Base-by-base conservation (phyloP, 1,284 basidiomycete species). In the Ustilago shanxiensis region DNA sequence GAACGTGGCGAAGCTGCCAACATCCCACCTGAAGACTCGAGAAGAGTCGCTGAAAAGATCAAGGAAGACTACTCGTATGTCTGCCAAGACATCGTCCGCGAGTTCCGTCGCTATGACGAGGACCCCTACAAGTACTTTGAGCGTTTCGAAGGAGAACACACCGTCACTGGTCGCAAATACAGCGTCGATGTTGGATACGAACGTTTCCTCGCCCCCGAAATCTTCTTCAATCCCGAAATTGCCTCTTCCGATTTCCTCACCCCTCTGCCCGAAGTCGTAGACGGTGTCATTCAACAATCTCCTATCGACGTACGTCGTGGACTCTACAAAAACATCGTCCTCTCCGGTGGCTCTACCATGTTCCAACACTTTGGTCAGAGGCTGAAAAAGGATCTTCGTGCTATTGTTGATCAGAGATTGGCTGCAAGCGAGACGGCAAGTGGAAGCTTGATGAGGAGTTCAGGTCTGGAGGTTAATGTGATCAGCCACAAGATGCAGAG, bases 191-290 rank as follows among this genome's bases (percentile, higher is more conserved):
- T 99, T 68, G 97, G 97, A 22, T 99, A 98, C 88, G 97, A 99
- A 87, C 94, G 97, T 39, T 99, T 99, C 90, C 91, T 99, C 44
- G 96, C 96, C 0, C 95, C 97, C 5, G 97, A 99, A 87, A 97
- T 99, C 86, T 98, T 99, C 89, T 99, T 99, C 90, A 99, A 99
- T 88, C 97, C 97, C 13, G 97, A 99, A 87, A 98, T 99, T 82
- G 94, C 93, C 87, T 96, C 94, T 0, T 97, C 95, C 52, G 97
- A 99, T 87, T 99, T 98, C 90, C 88, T 99, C 71, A 98, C 96
- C 1, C 97, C 97, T 4, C 90, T 99, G 3, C 95, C 97, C 0
- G 92, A 98, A 77, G 94, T 99, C 47, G 97, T 99, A 64, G 97
- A 99, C 83, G 91, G 91, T 64, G 96, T 98, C 68, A 98, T 99